These are phyloP conservation scores for Pleurostoma richardsiae DNA, from an alignment of 2,329 filamentous ascomycete genomes.

Conservation along the genomic window DNA sequence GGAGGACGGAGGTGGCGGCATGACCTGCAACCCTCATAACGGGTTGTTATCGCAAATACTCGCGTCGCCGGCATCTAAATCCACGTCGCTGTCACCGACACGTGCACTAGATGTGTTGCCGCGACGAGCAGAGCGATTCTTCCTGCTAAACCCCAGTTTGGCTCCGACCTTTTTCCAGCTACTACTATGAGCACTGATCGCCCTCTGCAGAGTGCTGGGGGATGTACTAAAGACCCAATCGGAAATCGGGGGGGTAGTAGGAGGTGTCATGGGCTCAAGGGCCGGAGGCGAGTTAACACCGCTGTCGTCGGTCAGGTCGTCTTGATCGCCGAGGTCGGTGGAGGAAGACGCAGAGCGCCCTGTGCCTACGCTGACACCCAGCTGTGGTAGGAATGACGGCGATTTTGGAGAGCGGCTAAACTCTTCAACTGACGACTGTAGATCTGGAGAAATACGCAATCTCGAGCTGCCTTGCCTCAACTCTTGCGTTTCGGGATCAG, in stretches of 20 bases:
- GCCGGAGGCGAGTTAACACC: slow-evolving; percentile 51
- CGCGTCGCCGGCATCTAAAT: slow-evolving; percentile 27
- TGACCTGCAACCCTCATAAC: slow-evolving; percentile 56
- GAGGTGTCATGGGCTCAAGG: slow-evolving; percentile 67
- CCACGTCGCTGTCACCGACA: slow-evolving; percentile 28
- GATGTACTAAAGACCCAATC: slow-evolving; percentile 49
- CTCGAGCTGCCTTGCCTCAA: slow-evolving; percentile 31
- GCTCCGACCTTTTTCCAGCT: slow-evolving; percentile 62
- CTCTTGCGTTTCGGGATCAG: slow-evolving; percentile 23
- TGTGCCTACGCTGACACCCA: slow-evolving; percentile 28
- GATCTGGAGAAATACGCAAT: slow-evolving; percentile 30
- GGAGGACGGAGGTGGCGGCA: slow-evolving; percentile 39
- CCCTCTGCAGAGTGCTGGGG: slow-evolving; percentile 48
- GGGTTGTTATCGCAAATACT: slow-evolving; percentile 26
- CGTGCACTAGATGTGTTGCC: slow-evolving; percentile 39
- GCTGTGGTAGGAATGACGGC: slow-evolving; percentile 33
- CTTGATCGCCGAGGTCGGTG: slow-evolving; percentile 40
- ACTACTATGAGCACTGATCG: slow-evolving; percentile 48
- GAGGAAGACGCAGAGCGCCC: slow-evolving; percentile 39
- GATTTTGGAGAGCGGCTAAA: slow-evolving; percentile 35
- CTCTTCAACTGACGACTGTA: slow-evolving; percentile 26
- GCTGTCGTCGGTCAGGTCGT: slow-evolving; percentile 60
- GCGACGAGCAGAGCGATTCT: slow-evolving; percentile 39
- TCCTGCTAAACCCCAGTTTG: slow-evolving; percentile 54
- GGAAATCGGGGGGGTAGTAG: slow-evolving; percentile 63